A percentile compares a stretch with the other conserved stretches of the same genome.
Conservation (phyloP, 805 yeast genomes). For the Sporopachydermia lactativora region DNA sequence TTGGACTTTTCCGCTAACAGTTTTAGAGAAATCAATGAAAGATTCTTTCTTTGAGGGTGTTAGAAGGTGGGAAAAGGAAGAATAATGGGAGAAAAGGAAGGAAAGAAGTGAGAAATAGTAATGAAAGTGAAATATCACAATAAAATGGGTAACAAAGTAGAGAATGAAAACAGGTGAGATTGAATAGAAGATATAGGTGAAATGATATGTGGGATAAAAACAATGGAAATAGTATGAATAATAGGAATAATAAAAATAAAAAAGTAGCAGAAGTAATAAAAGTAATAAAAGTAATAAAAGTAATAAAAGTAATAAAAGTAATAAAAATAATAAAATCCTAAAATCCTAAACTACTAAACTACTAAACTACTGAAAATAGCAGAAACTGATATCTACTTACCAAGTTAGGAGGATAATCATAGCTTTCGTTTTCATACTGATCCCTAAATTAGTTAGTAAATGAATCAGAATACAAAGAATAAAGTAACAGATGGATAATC, state of each 20-base stretch:
- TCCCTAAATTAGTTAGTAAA: too few relatives aligned
- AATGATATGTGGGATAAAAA: too few relatives aligned
- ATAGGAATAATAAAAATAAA: too few relatives aligned
- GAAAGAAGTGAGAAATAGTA: background rate
- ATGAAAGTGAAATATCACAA: background rate
- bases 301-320: background rate
- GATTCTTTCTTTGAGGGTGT: constrained; percentile 14
- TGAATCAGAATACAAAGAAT: too few relatives aligned
- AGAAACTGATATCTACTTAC: constrained; percentile 7
- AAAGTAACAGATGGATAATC: too few relatives aligned
- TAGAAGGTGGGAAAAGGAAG: background rate
- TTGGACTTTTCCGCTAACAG: constrained; percentile 46
- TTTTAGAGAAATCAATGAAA: constrained; percentile 50
- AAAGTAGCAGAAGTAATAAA: too few relatives aligned
- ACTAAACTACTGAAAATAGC: background rate
- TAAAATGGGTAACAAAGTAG: constrained; percentile 3
- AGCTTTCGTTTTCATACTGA: constrained; percentile 65
- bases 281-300: too few relatives aligned
- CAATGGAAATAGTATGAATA: too few relatives aligned
- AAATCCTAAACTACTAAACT: background rate
- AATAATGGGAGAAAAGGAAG: background rate
- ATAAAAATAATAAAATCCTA: too few relatives aligned
- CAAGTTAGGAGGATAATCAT: constrained; percentile 70
- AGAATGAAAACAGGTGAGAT: constrained; percentile 1
- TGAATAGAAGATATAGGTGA: too few relatives aligned